phyloP scores from a whole-genome alignment of 257 asterid genomes.

The Fraxinus americana region DNA sequence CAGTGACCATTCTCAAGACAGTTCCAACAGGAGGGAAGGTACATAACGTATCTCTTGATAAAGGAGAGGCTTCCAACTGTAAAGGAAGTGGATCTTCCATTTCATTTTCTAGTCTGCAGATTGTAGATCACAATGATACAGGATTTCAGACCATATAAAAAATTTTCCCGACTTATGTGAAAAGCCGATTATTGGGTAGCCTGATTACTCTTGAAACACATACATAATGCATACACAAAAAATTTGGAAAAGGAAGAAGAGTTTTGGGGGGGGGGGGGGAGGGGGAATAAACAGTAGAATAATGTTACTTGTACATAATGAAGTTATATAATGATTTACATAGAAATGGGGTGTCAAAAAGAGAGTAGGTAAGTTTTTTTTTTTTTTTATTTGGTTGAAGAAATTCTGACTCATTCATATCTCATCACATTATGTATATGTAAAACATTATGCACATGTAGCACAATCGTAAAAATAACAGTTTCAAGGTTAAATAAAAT shows the following conservation, averaged over 20 bases:
- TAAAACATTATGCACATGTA: no score
- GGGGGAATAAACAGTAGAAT: neutral
- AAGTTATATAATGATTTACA: no score
- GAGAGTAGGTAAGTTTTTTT: no score
- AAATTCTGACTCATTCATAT: no score
- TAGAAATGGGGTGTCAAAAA: no score
- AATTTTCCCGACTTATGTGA: neutral
- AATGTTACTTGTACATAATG: no score
- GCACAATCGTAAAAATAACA: neutral
- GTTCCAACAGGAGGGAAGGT: conserved; percentile 80
- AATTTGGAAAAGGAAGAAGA: no score
- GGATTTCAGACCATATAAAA: neutral
- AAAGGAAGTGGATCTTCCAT: conserved; percentile 64
- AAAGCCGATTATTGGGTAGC: conserved; percentile 12
- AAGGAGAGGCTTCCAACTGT: conserved; percentile 50
- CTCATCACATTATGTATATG: no score
- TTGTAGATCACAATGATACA: conserved; percentile 20
- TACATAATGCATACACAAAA: neutral
- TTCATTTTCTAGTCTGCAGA: conserved; percentile 73
- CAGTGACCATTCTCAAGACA: conserved; percentile 61
- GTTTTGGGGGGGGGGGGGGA: neutral
- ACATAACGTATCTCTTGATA: conserved; percentile 65
- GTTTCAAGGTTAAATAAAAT: neutral
- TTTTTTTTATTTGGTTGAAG: no score
- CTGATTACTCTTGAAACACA: conserved; percentile 1